Base-by-base conservation (phyloP, 441 rosid genomes). In the Populus hybrid region DNA sequence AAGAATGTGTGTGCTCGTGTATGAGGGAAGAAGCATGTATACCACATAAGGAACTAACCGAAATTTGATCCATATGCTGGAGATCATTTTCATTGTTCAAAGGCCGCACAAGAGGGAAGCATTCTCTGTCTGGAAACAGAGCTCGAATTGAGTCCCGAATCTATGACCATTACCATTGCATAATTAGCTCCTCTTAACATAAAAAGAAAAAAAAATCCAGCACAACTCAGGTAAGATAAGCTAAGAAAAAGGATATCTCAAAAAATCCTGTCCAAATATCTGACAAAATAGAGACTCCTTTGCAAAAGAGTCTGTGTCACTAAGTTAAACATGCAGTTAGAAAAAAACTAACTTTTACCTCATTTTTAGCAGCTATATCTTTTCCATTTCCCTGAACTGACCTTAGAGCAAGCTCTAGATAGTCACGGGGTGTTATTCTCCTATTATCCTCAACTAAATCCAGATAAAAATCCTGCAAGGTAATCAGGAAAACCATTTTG, bases 371-470 rank as follows among this genome's bases (percentile, higher is more conserved):
- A 87, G 86, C 92, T 78, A 94, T 86, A 86, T 93, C 98, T 83
- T 80, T 92, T 83, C 94, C 93, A 76, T 83, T 77, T 28, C 97
- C 98, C 84, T 91, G 88, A 89, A 93, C 94, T 26, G 98, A 92
- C 84, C 89, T 88, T 83, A 94, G 82, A 61, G 99, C 99, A 85
- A 92, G 85, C 86, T 97, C 99, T 63, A 97, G 76, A 88, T 97
- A 97, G 86, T 97, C 99, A 74, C 98, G 95, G 18, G 98, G 99
- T 9, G 93, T 88, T 82, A 97, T 97, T 88, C 83, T 94, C 76
- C 82, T 85, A 84, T 93, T 88, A 70, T 97, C 98, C 86, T 93
- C 99, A 11, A 77, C 92, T 75, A 97, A 87, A 79, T 93, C 94
- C 88, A 94, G 87, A 88, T 92, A 97, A 79, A 93, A 97, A 84